A percentile compares a stretch with the other conserved stretches of the same genome.
phyloP scores from a whole-genome alignment of 148 eudicot species.

The Rhododendron griersonianum region DNA sequence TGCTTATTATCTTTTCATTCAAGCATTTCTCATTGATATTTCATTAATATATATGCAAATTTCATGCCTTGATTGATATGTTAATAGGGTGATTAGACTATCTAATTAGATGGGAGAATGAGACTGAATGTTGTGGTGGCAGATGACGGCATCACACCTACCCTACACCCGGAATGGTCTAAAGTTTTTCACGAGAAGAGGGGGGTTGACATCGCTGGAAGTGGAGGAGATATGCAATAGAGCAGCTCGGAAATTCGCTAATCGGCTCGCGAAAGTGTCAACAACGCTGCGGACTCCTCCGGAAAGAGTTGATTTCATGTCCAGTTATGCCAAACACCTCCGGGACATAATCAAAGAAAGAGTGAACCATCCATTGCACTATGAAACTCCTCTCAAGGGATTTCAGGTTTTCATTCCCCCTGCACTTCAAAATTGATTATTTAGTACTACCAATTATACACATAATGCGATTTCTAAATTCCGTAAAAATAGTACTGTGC shows the following conservation, averaged over 20 bases:
- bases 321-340: constrained; percentile 65
- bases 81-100: too few relatives aligned
- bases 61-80: neutral
- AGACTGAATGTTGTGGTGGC: neutral
- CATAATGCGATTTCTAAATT: too few relatives aligned
- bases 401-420: constrained; percentile 52
- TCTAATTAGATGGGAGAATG: neutral
- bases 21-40: neutral
- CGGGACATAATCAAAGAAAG: constrained; percentile 77
- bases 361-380: constrained; percentile 76
- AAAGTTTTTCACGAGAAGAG: constrained; percentile 80
- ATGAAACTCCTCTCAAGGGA: constrained; percentile 76
- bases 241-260: constrained; percentile 79
- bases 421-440: neutral
- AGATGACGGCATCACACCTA: constrained; percentile 98
- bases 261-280: constrained; percentile 63
- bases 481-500: too few relatives aligned
- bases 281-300: constrained; percentile 39
- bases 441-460: too few relatives aligned
- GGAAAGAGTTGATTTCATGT: constrained; percentile 67
- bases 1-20: neutral
- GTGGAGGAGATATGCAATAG: constrained; percentile 78
- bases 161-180: constrained; percentile 93
- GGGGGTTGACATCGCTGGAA: constrained; percentile 73
- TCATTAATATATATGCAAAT: neutral